These are phyloP conservation scores for Zopfia rhizophila DNA, from an alignment of 2,329 filamentous ascomycete species.

Conservation along the genomic window DNA sequence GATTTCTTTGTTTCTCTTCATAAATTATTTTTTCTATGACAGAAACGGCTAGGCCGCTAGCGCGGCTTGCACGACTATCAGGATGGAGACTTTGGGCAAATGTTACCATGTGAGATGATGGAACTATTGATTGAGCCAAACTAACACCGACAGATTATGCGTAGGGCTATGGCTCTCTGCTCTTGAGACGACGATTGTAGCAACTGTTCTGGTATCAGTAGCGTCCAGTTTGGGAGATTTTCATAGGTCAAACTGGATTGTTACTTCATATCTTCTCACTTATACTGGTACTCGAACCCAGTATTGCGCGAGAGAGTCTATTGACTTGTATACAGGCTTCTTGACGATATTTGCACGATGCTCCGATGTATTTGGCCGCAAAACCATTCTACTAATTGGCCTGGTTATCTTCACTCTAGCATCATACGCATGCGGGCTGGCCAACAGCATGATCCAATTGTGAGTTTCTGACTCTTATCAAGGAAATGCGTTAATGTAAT, in stretches of 20 bases:
- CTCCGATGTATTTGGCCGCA: conserved; percentile 44
- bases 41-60: no score
- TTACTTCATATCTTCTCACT: conserved; percentile 44
- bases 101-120: no score
- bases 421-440: conserved; percentile 41
- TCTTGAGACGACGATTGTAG: conserved; percentile 46
- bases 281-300: conserved; percentile 38
- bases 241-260: conserved; percentile 41
- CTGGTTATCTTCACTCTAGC: conserved; percentile 39
- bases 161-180: no score
- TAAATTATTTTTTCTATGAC: no score
- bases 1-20: no score
- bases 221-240: conserved; percentile 42
- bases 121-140: no score
- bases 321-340: conserved; percentile 24
- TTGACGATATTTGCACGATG: conserved; percentile 44
- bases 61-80: no score
- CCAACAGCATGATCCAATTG: conserved; percentile 41
- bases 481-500: background rate
- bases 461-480: conserved; percentile 9
- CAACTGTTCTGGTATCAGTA: conserved; percentile 44
- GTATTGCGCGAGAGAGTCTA: background rate
- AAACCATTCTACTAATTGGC: conserved; percentile 30
- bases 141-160: no score
- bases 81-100: no score